phyloP scores from a whole-genome alignment of 192 early-diverging fungal genomes.

The Funneliformis geosporum region DNA sequence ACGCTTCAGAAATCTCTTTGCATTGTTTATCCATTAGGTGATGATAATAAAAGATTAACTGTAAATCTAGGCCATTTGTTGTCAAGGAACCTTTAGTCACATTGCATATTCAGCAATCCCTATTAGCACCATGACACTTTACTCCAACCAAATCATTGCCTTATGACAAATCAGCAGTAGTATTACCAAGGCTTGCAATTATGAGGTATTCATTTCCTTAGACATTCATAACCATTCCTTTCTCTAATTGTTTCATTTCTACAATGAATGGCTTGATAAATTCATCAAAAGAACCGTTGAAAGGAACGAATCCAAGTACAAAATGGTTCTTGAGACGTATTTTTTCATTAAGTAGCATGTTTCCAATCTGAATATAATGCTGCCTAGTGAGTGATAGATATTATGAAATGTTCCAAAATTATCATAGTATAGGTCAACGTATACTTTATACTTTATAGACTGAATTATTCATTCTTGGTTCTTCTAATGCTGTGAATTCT shows the following conservation, averaged over 20 bases:
- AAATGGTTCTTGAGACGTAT: neutral
- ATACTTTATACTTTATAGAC: no score
- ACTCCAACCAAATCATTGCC: no score
- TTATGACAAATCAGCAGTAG: conserved; percentile 1
- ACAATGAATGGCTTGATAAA: neutral
- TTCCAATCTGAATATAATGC: neutral
- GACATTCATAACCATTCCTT: neutral
- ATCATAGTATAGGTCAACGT: no score
- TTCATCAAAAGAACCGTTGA: neutral
- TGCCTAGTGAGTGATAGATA: neutral
- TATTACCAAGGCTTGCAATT: neutral
- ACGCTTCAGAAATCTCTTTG: neutral
- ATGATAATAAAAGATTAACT: neutral
- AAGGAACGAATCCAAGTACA: neutral
- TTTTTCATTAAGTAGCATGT: neutral
- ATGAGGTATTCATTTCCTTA: neutral
- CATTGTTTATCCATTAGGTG: neutral
- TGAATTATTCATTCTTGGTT: no score
- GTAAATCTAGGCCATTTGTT: neutral
- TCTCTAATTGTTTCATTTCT: neutral
- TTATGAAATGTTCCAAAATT: neutral
- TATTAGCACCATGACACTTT: neutral
- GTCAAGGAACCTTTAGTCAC: neutral
- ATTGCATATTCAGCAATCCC: neutral
- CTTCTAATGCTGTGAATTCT: neutral